phyloP scores from a whole-genome alignment of 306 rosid species.

The Vigna mungo region DNA sequence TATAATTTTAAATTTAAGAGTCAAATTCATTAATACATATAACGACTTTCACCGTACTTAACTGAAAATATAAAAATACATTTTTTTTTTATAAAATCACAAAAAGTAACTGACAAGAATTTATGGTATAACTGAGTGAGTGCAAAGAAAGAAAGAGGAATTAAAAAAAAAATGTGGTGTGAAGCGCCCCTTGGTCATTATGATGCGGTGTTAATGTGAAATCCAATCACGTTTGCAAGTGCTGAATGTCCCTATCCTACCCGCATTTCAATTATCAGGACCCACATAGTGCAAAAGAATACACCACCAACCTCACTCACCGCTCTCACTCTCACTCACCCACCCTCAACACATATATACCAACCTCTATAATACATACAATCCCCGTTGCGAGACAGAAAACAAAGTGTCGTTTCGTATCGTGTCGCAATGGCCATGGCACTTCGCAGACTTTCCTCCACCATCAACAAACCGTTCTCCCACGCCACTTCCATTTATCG shows the following conservation, averaged over 20 bases:
- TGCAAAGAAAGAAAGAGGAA: not conserved
- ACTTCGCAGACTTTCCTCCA: constrained; percentile 68
- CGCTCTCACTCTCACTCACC: constrained; percentile 19
- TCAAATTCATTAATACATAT: too few relatives aligned
- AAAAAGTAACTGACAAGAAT: not conserved
- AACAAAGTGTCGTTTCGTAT: not conserved
- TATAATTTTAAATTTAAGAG: too few relatives aligned
- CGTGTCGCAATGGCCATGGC: constrained; percentile 65
- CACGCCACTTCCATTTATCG: constrained; percentile 57
- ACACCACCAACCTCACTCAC: constrained; percentile 46
- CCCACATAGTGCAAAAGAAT: not conserved
- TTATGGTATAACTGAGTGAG: not conserved
- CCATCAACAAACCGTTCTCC: constrained; percentile 52
- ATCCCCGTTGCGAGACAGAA: not conserved
- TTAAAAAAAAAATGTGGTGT: not conserved
- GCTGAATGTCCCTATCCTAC: not conserved
- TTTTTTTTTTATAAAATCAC: too few relatives aligned
- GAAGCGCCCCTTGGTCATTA: not conserved
- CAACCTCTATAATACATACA: not conserved
- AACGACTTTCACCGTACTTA: too few relatives aligned
- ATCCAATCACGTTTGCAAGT: not conserved
- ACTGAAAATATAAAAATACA: too few relatives aligned
- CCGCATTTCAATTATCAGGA: not conserved
- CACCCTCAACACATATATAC: constrained; percentile 17
- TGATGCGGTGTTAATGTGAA: not conserved